Percentiles rank a stretch among this genome's conserved stretches.
Conservation (phyloP, 2,329 filamentous ascomycete genomes). For the Botryotinia convoluta region DNA sequence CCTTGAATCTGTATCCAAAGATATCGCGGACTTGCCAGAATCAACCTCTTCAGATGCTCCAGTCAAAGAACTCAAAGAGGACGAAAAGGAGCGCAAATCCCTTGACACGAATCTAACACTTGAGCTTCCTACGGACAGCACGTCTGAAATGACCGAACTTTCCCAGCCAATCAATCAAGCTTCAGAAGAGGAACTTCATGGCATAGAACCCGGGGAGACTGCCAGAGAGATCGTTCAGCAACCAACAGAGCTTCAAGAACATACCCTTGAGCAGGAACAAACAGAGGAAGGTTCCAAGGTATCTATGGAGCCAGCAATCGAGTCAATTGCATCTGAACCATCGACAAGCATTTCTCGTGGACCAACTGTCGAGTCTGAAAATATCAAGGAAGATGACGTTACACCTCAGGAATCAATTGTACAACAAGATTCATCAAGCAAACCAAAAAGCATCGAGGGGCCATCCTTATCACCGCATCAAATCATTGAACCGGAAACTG, state of each 20-base stretch:
- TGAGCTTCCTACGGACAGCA: neutral
- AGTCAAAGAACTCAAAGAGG: slow-evolving; percentile 25
- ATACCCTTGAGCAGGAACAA: neutral
- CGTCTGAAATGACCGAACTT: neutral
- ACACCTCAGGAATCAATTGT: neutral
- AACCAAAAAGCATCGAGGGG: neutral
- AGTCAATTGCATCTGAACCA: neutral
- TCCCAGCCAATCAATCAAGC: slow-evolving; percentile 1
- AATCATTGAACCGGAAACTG: neutral
- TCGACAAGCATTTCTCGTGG: neutral
- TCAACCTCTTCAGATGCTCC: neutral
- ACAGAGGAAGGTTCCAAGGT: neutral
- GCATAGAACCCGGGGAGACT: neutral
- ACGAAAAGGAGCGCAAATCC: slow-evolving; percentile 26
- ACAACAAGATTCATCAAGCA: neutral
- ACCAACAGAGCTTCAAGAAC: neutral
- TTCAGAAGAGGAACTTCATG: neutral
- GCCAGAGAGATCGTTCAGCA: neutral
- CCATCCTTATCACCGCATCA: neutral
- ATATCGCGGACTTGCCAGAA: slow-evolving; percentile 5
- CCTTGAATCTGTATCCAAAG: neutral
- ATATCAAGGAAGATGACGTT: neutral
- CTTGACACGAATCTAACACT: slow-evolving; percentile 16
- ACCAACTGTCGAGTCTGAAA: neutral
- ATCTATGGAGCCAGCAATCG: neutral